Conservation (phyloP, 768 basidiomycete species). For the Tubosaeta sp. region DNA sequence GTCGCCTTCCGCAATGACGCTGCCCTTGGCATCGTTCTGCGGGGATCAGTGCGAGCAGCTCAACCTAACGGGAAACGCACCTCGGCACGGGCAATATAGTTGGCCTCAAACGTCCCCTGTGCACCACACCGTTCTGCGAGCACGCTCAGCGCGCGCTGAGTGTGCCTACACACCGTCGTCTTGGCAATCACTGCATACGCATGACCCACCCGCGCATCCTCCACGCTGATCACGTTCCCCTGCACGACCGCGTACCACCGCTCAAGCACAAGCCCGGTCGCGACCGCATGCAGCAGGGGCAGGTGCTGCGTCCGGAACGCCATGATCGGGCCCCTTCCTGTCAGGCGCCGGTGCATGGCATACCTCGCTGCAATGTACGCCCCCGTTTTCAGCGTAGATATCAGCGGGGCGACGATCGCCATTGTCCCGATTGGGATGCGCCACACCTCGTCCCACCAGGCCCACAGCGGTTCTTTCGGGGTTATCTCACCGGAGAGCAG, state of each 20-base stretch:
- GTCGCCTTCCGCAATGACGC: slow-evolving; percentile 56
- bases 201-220: too few species aligned
- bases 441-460: slow-evolving; percentile 57
- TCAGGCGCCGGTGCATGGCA: slow-evolving; percentile 44
- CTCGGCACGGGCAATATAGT: slow-evolving; percentile 54
- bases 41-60: neutral
- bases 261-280: slow-evolving; percentile 24
- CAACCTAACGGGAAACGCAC: slow-evolving; percentile 32
- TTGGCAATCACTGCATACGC: slow-evolving; percentile 47
- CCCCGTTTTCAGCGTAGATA: slow-evolving; percentile 49
- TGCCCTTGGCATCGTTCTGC: slow-evolving; percentile 41
- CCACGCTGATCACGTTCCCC: too few species aligned
- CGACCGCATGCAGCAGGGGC: slow-evolving; percentile 51
- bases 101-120: slow-evolving; percentile 62
- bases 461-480: slow-evolving; percentile 40
- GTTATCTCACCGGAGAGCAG: neutral
- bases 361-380: slow-evolving; percentile 57
- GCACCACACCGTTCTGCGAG: slow-evolving; percentile 65
- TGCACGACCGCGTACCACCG: too few species aligned
- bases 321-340: slow-evolving; percentile 45
- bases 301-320: slow-evolving; percentile 63
- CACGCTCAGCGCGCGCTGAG: slow-evolving; percentile 43
- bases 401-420: slow-evolving; percentile 45
- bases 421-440: slow-evolving; percentile 52
- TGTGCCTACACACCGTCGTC: slow-evolving; percentile 50